These are phyloP conservation scores for Hypocrella siamensis DNA, from an alignment of 2,329 filamentous ascomycete genomes.

Conservation along the genomic window DNA sequence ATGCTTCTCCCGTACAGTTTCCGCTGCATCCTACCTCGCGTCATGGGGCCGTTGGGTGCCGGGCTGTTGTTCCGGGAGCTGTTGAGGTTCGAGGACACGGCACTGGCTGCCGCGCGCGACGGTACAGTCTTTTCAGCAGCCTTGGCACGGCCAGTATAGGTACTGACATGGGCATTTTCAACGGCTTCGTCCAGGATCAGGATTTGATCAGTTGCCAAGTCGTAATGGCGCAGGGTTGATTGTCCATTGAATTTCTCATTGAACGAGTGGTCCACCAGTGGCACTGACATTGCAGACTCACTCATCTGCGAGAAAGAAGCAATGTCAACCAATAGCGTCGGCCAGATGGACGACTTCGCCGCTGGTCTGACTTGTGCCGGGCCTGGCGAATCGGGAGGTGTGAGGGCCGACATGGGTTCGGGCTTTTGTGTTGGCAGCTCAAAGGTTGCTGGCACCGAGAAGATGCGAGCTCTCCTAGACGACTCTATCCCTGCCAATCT, in stretches of 20 bases:
- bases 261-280: constrained; percentile 46
- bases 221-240: constrained; percentile 47
- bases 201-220: constrained; percentile 55
- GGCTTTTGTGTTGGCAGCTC: constrained; percentile 16
- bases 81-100: constrained; percentile 12
- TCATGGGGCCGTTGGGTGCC: constrained; percentile 41
- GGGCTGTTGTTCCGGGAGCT: constrained; percentile 63
- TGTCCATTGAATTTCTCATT: constrained; percentile 67
- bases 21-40: constrained; percentile 55
- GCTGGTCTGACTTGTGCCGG: constrained; percentile 9
- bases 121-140: constrained; percentile 21
- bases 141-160: constrained; percentile 19
- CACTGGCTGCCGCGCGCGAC: constrained; percentile 11
- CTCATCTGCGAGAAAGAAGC: constrained; percentile 34
- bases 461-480: constrained; percentile 61
- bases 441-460: constrained; percentile 40
- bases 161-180: constrained; percentile 42
- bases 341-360: constrained; percentile 20
- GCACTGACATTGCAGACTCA: constrained; percentile 10
- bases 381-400: constrained; percentile 24
- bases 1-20: constrained; percentile 53
- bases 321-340: constrained; percentile 27
- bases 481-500: constrained; percentile 48
- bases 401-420: constrained; percentile 20
- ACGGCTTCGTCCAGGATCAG: constrained; percentile 75